Conservation (phyloP, 768 basidiomycete species). For the Lactarius hatsudake region DNA sequence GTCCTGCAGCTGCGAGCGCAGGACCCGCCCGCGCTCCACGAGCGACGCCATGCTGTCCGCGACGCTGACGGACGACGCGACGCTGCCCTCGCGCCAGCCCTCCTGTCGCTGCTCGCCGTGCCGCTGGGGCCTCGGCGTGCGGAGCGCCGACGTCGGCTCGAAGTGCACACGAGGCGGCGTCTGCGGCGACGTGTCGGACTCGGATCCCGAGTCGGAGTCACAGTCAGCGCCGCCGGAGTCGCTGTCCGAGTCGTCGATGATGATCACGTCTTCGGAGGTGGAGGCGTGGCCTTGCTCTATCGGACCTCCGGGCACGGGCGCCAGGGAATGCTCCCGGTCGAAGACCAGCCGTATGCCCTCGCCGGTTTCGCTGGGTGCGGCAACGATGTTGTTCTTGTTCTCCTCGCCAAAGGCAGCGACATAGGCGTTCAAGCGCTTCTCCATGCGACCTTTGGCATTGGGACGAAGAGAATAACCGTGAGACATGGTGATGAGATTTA, state of each 20-base stretch:
- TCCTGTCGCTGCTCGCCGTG: neutral
- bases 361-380: slow-evolving; percentile 9
- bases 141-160: neutral
- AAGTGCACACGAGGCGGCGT: neutral
- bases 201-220: neutral
- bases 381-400: slow-evolving; percentile 7
- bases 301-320: neutral
- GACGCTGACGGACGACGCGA: neutral
- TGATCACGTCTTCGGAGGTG: neutral
- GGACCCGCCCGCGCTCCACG: neutral
- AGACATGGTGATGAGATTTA: slow-evolving; percentile 5
- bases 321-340: slow-evolving; percentile 11
- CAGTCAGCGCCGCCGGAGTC: neutral
- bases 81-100: slow-evolving; percentile 6
- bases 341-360: slow-evolving; percentile 5
- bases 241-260: neutral
- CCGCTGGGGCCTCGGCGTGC: slow-evolving; percentile 1
- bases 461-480: slow-evolving; percentile 12
- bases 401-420: slow-evolving; percentile 11
- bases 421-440: slow-evolving; percentile 5
- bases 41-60: slow-evolving; percentile 11
- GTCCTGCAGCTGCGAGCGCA: neutral
- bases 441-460: slow-evolving; percentile 2
- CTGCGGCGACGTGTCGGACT: neutral
- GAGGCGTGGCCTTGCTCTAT: neutral